phyloP scores from a whole-genome alignment of 352 stramenopile species.

The Pythium coloratum region DNA sequence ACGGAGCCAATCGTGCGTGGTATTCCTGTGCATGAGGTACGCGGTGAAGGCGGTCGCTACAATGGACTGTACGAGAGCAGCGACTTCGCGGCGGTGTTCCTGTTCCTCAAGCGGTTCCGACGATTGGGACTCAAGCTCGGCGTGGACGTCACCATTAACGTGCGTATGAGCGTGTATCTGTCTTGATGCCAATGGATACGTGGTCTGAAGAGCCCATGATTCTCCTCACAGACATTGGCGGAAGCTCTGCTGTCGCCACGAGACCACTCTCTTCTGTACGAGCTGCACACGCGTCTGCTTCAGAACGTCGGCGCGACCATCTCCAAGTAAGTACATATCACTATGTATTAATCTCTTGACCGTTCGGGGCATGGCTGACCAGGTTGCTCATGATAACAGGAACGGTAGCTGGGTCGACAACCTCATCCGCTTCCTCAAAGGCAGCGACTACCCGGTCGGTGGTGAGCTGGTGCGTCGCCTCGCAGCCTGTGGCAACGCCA shows the following conservation, averaged over 20 bases:
- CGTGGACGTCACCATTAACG: slow-evolving; percentile 43
- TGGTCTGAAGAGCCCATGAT: not conserved
- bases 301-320: slow-evolving; percentile 45
- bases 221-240: slow-evolving; percentile 31
- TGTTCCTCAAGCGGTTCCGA: slow-evolving; percentile 70
- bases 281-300: slow-evolving; percentile 51
- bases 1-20: slow-evolving; percentile 26
- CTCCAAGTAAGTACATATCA: slow-evolving; percentile 39
- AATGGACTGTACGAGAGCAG: slow-evolving; percentile 41
- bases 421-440: slow-evolving; percentile 46
- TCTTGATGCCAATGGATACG: not conserved
- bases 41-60: slow-evolving; percentile 33
- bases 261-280: slow-evolving; percentile 36
- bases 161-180: slow-evolving; percentile 15
- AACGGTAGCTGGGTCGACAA: slow-evolving; percentile 49
- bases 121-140: slow-evolving; percentile 53
- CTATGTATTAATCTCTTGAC: not conserved
- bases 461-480: slow-evolving; percentile 20
- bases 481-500: slow-evolving; percentile 13
- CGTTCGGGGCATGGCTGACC: not conserved
- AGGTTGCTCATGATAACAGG: slow-evolving; percentile 13
- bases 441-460: slow-evolving; percentile 32
- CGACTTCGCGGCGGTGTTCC: slow-evolving; percentile 60
- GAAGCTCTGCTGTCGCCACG: slow-evolving; percentile 36
- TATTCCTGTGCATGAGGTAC: slow-evolving; percentile 40